Evolutionary conservation across 2,329 filamentous ascomycete species (phyloP).

Genomic region (Verticillium klebahnii): DNA sequence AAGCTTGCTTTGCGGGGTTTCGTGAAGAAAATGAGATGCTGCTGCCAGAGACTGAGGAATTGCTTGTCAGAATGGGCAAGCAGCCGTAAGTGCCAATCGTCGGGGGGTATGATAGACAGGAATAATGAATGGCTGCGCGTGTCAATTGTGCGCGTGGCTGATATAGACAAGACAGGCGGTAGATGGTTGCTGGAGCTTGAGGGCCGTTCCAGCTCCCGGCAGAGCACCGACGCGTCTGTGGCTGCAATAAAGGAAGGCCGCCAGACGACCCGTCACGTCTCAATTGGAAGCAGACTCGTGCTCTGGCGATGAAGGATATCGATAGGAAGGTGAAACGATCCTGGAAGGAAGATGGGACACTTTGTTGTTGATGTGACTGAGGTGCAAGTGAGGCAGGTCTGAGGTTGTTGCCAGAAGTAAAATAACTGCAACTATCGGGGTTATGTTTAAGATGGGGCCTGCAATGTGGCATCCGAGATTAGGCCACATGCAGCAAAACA

Average conservation of each 20-base stretch:
- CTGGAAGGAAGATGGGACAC: background rate
- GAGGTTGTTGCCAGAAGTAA: background rate
- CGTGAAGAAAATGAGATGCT: background rate
- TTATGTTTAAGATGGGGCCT: background rate
- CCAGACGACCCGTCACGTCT: background rate
- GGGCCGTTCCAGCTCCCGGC: background rate
- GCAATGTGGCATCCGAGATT: background rate
- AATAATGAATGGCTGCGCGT: background rate
- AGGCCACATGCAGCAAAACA: background rate
- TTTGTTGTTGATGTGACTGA: background rate
- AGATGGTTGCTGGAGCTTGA: background rate
- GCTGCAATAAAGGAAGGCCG: background rate
- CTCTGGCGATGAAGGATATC: background rate
- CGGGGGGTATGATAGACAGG: background rate
- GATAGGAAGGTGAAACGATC: background rate
- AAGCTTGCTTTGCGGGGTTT: background rate
- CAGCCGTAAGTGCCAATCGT: background rate
- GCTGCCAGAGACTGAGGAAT: background rate
- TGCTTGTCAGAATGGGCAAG: background rate
- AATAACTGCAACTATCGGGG: background rate
- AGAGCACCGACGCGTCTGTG: background rate
- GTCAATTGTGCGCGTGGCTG: background rate
- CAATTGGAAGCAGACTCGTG: background rate
- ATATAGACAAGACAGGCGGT: background rate
- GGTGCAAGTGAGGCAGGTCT: background rate